Conservation (phyloP, 495 filamentous ascomycete species). For the Penicillium roqueforti region DNA sequence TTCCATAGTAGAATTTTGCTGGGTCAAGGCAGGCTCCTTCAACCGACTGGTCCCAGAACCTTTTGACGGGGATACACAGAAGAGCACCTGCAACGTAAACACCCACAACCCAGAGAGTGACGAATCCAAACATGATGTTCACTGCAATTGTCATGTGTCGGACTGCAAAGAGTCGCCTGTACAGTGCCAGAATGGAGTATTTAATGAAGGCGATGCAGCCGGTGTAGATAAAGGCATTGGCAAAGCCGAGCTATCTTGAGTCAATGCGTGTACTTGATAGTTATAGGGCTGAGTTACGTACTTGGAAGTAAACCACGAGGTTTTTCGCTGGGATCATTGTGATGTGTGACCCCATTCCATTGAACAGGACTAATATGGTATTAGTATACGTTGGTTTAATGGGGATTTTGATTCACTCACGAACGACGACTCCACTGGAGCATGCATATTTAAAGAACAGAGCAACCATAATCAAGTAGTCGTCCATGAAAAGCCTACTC, state of each 20-base stretch:
- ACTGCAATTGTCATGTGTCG: constrained; percentile 25
- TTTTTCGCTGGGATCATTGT: constrained; percentile 28
- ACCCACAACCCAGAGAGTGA: constrained; percentile 31
- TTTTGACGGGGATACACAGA: constrained; percentile 32
- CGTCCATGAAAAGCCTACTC: constrained; percentile 28
- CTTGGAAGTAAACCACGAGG: constrained; percentile 27
- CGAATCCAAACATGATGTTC: constrained; percentile 23
- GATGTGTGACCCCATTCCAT: constrained; percentile 35
- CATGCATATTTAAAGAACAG: constrained; percentile 37
- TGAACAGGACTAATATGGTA: constrained; percentile 23
- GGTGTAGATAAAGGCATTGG: constrained; percentile 34
- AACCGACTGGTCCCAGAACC: constrained; percentile 29
- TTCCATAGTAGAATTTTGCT: constrained; percentile 30
- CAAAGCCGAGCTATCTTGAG: constrained; percentile 19
- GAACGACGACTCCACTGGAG: constrained; percentile 25
- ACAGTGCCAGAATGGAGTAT: constrained; percentile 41
- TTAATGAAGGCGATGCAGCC: constrained; percentile 34
- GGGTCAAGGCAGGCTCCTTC: constrained; percentile 30
- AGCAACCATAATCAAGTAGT: constrained; percentile 37
- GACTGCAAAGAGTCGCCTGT: constrained; percentile 35
- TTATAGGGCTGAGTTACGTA: background rate
- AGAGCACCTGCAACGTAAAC: constrained; percentile 26
- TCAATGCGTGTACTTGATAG: background rate
- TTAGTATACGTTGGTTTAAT: background rate
- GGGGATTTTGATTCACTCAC: constrained; percentile 14